phyloP scores from a whole-genome alignment of 2,329 filamentous ascomycete genomes.

The Penicillium expansum region DNA sequence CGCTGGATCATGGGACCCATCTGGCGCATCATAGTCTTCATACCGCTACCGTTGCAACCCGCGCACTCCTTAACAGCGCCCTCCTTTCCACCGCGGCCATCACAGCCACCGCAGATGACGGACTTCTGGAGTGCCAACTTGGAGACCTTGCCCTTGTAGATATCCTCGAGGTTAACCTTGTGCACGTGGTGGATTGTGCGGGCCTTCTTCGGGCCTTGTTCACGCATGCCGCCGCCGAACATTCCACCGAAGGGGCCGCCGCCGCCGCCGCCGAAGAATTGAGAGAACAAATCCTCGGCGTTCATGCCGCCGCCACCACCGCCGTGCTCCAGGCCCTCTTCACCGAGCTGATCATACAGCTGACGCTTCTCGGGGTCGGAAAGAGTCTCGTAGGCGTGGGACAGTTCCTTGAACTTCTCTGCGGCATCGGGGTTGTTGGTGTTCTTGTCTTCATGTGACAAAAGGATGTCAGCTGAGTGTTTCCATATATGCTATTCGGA shows the following conservation, averaged over 20 bases:
- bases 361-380: slow-evolving; percentile 88
- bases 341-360: slow-evolving; percentile 95
- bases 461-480: background rate
- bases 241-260: slow-evolving; percentile 66
- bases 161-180: slow-evolving; percentile 96
- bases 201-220: slow-evolving; percentile 82
- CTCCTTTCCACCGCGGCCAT: slow-evolving; percentile 92
- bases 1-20: slow-evolving; percentile 99
- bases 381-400: slow-evolving; percentile 91
- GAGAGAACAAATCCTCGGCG: slow-evolving; percentile 91
- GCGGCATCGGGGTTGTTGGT: slow-evolving; percentile 86
- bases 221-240: slow-evolving; percentile 75
- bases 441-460: slow-evolving; percentile 74
- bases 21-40: slow-evolving; percentile 99
- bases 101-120: slow-evolving; percentile 92
- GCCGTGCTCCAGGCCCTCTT: slow-evolving; percentile 86
- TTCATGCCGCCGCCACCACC: slow-evolving; percentile 84
- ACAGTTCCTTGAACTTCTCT: slow-evolving; percentile 98
- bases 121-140: slow-evolving; percentile 97
- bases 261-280: slow-evolving; percentile 84
- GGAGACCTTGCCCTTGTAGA: slow-evolving; percentile 96
- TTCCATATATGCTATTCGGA: slow-evolving; percentile 13
- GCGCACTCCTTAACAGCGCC: slow-evolving; percentile 92
- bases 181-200: slow-evolving; percentile 97
- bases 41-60: slow-evolving; percentile 88